Base-by-base conservation (phyloP, 441 rosid species). In the Raphanus hybrid region DNA sequence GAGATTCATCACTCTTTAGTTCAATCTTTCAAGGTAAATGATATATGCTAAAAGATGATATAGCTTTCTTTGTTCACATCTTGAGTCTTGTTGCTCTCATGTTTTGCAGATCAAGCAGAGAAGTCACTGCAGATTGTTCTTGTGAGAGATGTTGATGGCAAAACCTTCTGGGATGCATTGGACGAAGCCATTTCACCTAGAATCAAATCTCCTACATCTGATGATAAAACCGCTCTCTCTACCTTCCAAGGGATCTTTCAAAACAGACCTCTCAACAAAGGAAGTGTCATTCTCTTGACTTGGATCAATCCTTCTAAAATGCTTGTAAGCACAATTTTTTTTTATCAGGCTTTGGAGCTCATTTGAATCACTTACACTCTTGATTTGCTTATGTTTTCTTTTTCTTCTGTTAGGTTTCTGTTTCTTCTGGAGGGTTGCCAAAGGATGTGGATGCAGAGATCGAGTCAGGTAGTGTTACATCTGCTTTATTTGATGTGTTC, bases 81-180 rank as follows among this genome's bases (percentile, higher is more conserved):
- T 75, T 52, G 29, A 54, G 26, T 64, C 41, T 48, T 70, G 3
- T 64, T 50, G 3, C 58, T 20, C 20, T 5, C 12, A 20, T 20
- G 11, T 0, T 6, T 23, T 75, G 82, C 84, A 91, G 96, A 81
- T 82, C 81, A 89, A 64, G 70, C 50, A 6, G 92, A 91, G 84
- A 94, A 94, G 77, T 82, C 97, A 4, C 67, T 94, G 58, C 83
- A 86, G 92, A 91, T 91, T 78, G 89, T 89, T 74, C 92, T 94
- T 58, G 96, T 94, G 55, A 90, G 99, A 82, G 96, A 92, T 72
- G 85, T 94, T 37, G 97, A 92, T 82, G 99, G 97, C 32, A 91
- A 92, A 84, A 92, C 97, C 64, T 94, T 92, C 70, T 94, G 97
- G 97, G 94, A 88, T 81, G 97, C 97, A 70, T 78, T 94, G 67